Conservation (phyloP, 2,329 filamentous ascomycete genomes). For the Apiospora phragmitis region DNA sequence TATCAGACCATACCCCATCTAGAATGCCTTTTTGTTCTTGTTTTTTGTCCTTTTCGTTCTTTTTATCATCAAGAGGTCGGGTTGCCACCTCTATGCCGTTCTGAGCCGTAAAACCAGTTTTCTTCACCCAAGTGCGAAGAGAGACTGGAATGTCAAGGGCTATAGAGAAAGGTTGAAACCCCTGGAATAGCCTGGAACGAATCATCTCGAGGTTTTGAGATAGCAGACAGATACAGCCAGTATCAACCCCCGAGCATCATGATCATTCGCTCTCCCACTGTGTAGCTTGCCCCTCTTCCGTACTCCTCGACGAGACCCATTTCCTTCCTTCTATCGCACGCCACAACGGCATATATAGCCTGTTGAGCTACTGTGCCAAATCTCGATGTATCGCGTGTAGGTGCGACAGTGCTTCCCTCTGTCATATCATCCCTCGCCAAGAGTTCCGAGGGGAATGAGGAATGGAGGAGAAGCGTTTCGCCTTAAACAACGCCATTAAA, state of each 20-base stretch:
- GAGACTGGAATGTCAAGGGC: not conserved
- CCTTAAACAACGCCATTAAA: not conserved
- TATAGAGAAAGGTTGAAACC: not conserved
- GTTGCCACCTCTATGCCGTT: not conserved
- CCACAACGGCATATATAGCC: not conserved
- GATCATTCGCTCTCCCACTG: not conserved
- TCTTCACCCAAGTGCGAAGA: not conserved
- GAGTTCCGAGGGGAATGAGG: not conserved
- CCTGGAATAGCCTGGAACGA: not conserved
- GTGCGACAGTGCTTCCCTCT: not conserved
- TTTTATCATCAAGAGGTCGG: not conserved
- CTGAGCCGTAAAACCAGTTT: too few species aligned
- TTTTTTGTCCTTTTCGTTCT: not conserved
- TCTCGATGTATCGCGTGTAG: not conserved
- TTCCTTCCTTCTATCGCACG: not conserved
- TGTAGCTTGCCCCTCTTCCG: not conserved
- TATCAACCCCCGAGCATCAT: not conserved
- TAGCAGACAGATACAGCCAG: not conserved
- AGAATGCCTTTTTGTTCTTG: not conserved
- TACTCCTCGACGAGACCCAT: not conserved
- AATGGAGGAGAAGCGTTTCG: not conserved
- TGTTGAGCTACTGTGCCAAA: not conserved
- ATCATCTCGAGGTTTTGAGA: not conserved
- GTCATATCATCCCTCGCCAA: not conserved
- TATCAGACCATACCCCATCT: not conserved